Percentiles rank a stretch among this genome's conserved stretches.
Conservation (phyloP, 805 yeast genomes). For the Kregervanrija pseudodelftensis region DNA sequence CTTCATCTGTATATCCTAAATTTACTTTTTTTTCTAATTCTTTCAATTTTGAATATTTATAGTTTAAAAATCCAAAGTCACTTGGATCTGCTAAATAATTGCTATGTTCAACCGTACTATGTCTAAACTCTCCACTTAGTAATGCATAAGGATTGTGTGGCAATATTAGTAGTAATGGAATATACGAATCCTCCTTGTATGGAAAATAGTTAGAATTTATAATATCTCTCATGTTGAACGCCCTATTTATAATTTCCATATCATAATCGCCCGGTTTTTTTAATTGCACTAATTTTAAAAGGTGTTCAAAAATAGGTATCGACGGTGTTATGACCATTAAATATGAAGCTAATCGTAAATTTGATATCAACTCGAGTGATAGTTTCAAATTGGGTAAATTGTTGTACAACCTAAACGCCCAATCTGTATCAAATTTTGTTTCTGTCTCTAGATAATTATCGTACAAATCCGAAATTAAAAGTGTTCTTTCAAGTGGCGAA, state of each 20-base stretch:
- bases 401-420: constrained; percentile 25
- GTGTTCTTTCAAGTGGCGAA: constrained; percentile 15
- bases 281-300: constrained; percentile 19
- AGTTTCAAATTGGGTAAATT: constrained; percentile 29
- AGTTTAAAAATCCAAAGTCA: constrained; percentile 26
- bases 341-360: constrained; percentile 32
- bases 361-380: constrained; percentile 1
- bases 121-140: constrained; percentile 41
- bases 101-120: constrained; percentile 28
- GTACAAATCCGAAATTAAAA: constrained; percentile 14
- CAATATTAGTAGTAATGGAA: constrained; percentile 30
- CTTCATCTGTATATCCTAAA: constrained; percentile 3
- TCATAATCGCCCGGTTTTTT: constrained; percentile 37
- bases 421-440: constrained; percentile 5
- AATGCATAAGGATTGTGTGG: constrained; percentile 48
- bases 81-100: constrained; percentile 37
- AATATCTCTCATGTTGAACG: constrained; percentile 21
- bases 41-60: constrained; percentile 8
- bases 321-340: constrained; percentile 57
- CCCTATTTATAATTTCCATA: constrained; percentile 44
- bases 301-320: constrained; percentile 14
- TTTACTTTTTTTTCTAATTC: constrained; percentile 4
- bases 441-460: constrained; percentile 11
- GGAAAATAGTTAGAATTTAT: constrained; percentile 8
- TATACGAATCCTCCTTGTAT: constrained; percentile 3